Conservation (phyloP, 164 flowering plant genomes). For the Vitis vinifera region DNA sequence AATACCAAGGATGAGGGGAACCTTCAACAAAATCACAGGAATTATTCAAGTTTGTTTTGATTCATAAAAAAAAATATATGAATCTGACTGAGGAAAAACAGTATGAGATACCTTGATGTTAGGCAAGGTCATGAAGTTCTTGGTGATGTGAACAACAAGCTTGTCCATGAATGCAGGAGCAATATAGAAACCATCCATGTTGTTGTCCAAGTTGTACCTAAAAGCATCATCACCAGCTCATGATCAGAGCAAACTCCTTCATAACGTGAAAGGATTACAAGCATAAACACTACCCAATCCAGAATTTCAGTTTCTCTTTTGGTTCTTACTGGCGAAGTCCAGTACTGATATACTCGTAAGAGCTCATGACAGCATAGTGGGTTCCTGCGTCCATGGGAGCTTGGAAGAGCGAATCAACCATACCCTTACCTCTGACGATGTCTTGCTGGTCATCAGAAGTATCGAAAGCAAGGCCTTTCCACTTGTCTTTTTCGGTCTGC, state of each 20-base stretch:
- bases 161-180: slow-evolving; percentile 88
- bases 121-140: slow-evolving; percentile 74
- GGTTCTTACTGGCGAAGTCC: slow-evolving; percentile 48
- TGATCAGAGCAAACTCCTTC: not conserved
- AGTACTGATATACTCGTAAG: slow-evolving; percentile 58
- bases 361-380: slow-evolving; percentile 57
- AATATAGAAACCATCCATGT: slow-evolving; percentile 58
- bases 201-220: slow-evolving; percentile 56
- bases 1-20: slow-evolving; percentile 67
- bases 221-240: not conserved
- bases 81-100: no score
- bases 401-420: slow-evolving; percentile 65
- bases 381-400: slow-evolving; percentile 59
- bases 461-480: slow-evolving; percentile 53
- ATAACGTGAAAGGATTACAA: not conserved
- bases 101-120: slow-evolving; percentile 52
- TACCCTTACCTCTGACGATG: slow-evolving; percentile 70
- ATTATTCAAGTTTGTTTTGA: not conserved
- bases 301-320: not conserved
- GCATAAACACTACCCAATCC: not conserved
- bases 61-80: not conserved
- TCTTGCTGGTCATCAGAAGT: slow-evolving; percentile 72
- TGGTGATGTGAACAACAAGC: slow-evolving; percentile 68
- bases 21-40: slow-evolving; percentile 21
- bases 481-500: slow-evolving; percentile 52